Evolutionary conservation across 805 yeast species (phyloP).

Genomic region (Crinitomyces ghanaensis): DNA sequence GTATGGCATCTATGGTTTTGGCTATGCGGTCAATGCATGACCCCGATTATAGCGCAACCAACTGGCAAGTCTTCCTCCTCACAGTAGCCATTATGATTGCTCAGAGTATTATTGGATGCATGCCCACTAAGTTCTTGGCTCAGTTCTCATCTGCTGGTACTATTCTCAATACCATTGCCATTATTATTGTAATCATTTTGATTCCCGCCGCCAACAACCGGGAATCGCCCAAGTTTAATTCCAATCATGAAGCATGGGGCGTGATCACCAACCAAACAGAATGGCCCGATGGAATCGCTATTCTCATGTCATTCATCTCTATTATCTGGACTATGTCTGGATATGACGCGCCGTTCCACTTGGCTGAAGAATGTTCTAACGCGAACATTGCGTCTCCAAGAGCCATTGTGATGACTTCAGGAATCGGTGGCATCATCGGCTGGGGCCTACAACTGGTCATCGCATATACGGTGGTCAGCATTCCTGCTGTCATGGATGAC

Average conservation of each 20-base stretch:
- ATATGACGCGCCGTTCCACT: slow-evolving; percentile 63
- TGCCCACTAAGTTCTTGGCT: slow-evolving; percentile 47
- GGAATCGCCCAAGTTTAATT: slow-evolving; percentile 34
- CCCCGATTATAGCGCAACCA: slow-evolving; percentile 31
- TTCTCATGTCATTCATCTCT: slow-evolving; percentile 35
- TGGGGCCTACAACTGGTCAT: slow-evolving; percentile 48
- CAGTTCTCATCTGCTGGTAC: slow-evolving; percentile 41
- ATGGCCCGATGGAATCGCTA: slow-evolving; percentile 51
- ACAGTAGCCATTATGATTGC: slow-evolving; percentile 40
- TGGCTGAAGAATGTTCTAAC: slow-evolving; percentile 61
- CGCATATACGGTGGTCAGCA: slow-evolving; percentile 47
- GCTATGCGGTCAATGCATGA: slow-evolving; percentile 36
- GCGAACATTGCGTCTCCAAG: slow-evolving; percentile 56
- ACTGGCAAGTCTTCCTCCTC: slow-evolving; percentile 41
- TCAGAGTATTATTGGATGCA: slow-evolving; percentile 38
- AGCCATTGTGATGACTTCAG: slow-evolving; percentile 50
- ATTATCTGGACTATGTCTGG: slow-evolving; percentile 53
- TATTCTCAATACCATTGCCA: slow-evolving; percentile 36
- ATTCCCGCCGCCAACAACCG: slow-evolving; percentile 38
- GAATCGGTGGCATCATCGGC: slow-evolving; percentile 44
- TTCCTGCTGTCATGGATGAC: slow-evolving; percentile 35
- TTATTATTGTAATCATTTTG: slow-evolving; percentile 42
- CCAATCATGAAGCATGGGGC: slow-evolving; percentile 39
- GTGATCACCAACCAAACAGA: slow-evolving; percentile 44
- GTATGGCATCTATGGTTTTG: slow-evolving; percentile 45